Conservation (phyloP, 305 asterid genomes). For the Rubia tinctorum region DNA sequence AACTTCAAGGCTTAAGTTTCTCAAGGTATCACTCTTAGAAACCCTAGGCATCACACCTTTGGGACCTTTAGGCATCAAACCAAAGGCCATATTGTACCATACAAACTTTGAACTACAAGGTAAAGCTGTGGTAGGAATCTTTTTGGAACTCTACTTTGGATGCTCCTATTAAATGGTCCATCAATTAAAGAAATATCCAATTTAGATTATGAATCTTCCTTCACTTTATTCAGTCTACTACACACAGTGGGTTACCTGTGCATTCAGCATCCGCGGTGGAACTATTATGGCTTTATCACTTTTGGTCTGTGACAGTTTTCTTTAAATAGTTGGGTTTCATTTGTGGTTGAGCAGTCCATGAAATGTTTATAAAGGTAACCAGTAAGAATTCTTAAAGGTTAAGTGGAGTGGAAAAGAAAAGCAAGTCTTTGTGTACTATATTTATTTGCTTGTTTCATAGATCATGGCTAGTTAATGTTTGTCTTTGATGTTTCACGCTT, state of each 20-base stretch:
- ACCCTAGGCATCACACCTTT: background rate
- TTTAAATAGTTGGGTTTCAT: background rate
- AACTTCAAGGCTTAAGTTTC: background rate
- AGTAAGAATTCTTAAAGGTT: background rate
- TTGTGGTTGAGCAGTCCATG: background rate
- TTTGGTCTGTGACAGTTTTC: slow-evolving; percentile 1
- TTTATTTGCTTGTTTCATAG: background rate
- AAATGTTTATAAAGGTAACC: background rate
- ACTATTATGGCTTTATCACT: background rate
- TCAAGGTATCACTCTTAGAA: background rate
- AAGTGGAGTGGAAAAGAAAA: background rate
- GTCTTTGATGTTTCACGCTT: background rate
- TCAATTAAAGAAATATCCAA: background rate
- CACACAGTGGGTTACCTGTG: background rate
- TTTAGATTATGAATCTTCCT: background rate
- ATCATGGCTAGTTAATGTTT: background rate
- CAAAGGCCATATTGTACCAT: background rate
- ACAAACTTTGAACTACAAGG: background rate
- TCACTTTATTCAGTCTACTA: background rate
- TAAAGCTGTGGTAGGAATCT: background rate
- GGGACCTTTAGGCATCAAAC: background rate
- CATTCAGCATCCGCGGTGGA: background rate
- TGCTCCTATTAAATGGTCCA: background rate
- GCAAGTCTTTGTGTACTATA: background rate
- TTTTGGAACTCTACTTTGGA: background rate